Evolutionary conservation across 768 basidiomycete genomes (phyloP), one percentile per base, ranked within the genome.

Genomic region (Collybiopsis confluens): DNA sequence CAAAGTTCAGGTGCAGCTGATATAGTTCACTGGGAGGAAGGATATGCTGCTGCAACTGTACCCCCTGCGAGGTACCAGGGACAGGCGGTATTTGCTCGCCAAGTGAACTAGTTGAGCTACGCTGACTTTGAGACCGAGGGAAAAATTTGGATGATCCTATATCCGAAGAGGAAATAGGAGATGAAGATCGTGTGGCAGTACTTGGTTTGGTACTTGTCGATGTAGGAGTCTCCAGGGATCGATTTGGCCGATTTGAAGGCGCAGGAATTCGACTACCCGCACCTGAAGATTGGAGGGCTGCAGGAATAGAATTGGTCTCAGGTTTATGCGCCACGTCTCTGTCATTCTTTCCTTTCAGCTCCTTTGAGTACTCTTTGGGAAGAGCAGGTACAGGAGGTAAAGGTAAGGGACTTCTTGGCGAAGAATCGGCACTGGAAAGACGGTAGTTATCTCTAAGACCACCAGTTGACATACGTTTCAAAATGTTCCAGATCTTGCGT

Each of bases 391-490:
- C 81, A 16, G 85, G 84, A 10, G 76, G 73, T 1, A 56, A 54
- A 10, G 62, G 58, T 24, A 59, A 44, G 11, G 57, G 37, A 35
- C 54, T 50, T 26, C 52, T 54, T 36, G 57, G 62, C 55, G 55
- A 11, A 44, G 44, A 4, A 24, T 45, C 20, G 49, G 52, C n/a
- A 52, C 27, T 51, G 1, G 58, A 61, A 33, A 41, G 45, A 16
- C 42, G 37, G 57, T 76, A 81, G 59, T 75, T 81, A 16, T 88
- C 86, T 53, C 82, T 76, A 40, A 88, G 65, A 8, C 75, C 82
- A 7, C 83, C 81, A 0, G 80, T 77, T 56, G 85, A 87, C 56
- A 90, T 80, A 37, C 83, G 75, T 65, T 86, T 88, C 74, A 89
- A 75, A 47, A 90, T 62, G 65, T 76, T 84, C 85, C 85, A 88